Percentiles rank a stretch among this genome's conserved stretches.
These are phyloP conservation scores for Pinus tabuliformis DNA, from an alignment of 75 land plant species.

Conservation along the genomic window DNA sequence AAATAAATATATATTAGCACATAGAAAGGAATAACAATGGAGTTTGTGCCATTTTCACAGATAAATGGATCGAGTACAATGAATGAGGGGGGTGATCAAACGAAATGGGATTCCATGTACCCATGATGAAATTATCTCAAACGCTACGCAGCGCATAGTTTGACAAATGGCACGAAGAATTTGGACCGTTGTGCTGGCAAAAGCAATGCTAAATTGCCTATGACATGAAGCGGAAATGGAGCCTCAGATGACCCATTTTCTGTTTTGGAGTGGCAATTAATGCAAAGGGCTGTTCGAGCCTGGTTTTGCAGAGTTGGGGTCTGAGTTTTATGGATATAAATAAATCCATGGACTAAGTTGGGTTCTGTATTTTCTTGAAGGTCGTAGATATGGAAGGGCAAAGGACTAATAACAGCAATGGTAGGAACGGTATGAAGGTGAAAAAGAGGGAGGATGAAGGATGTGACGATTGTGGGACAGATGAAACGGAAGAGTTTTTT, in stretches of 20 bases:
- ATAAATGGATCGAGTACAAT: background rate
- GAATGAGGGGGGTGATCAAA: background rate
- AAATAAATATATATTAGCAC: too few species aligned
- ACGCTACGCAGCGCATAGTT: background rate
- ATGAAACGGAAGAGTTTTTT: constrained; percentile 16
- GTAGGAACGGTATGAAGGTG: constrained; percentile 8
- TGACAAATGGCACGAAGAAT: constrained; percentile 5
- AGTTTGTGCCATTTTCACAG: background rate
- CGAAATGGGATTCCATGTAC: background rate
- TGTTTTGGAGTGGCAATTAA: background rate
- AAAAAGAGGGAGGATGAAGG: constrained; percentile 13
- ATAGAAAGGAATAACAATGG: background rate
- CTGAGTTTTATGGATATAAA: background rate
- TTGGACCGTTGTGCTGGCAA: constrained; percentile 11
- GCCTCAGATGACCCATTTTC: background rate
- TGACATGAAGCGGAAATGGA: background rate
- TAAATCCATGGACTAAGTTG: background rate
- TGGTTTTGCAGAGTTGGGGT: background rate
- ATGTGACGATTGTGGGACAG: constrained; percentile 6
- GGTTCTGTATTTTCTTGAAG: background rate
- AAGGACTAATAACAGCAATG: background rate
- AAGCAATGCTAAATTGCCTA: constrained; percentile 4
- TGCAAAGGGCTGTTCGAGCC: background rate
- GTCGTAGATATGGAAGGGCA: background rate
- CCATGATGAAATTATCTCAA: background rate